Percentiles rank a stretch among this genome's conserved stretches.
Evolutionary conservation across 371 early-diverging fungal genomes (phyloP).

Genomic region (Nematocida minor): DNA sequence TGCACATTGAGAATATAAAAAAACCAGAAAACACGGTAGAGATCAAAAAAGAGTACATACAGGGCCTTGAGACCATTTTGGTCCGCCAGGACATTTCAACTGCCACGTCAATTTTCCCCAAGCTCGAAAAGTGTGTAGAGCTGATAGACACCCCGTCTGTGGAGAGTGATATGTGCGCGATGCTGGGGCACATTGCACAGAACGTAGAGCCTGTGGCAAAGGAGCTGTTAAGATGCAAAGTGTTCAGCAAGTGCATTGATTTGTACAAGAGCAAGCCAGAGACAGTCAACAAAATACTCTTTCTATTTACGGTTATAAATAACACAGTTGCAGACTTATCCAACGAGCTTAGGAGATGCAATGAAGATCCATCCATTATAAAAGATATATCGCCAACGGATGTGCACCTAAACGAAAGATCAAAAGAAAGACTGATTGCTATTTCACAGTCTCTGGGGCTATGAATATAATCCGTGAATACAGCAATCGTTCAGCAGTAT

Average conservation of each 20-base stretch:
- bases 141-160: slow-evolving; percentile 9
- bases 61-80: slow-evolving; percentile 25
- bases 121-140: background rate
- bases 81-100: slow-evolving; percentile 32
- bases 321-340: slow-evolving; percentile 5
- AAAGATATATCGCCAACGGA: background rate
- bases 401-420: background rate
- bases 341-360: background rate
- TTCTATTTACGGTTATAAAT: slow-evolving; percentile 33
- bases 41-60: slow-evolving; percentile 38
- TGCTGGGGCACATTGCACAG: slow-evolving; percentile 45
- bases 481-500: too few relatives aligned
- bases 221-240: background rate
- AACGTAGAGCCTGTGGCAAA: slow-evolving; percentile 23
- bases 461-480: too few relatives aligned
- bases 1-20: slow-evolving; percentile 43
- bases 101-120: background rate
- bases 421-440: slow-evolving; percentile 1
- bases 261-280: slow-evolving; percentile 13
- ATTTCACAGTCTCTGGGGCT: too few relatives aligned
- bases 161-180: slow-evolving; percentile 22
- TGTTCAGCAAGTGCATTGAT: background rate
- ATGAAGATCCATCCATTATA: background rate
- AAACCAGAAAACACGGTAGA: background rate
- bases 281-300: background rate